Base-by-base conservation (phyloP, 805 yeast species). In the Yamadazyma scolyti region DNA sequence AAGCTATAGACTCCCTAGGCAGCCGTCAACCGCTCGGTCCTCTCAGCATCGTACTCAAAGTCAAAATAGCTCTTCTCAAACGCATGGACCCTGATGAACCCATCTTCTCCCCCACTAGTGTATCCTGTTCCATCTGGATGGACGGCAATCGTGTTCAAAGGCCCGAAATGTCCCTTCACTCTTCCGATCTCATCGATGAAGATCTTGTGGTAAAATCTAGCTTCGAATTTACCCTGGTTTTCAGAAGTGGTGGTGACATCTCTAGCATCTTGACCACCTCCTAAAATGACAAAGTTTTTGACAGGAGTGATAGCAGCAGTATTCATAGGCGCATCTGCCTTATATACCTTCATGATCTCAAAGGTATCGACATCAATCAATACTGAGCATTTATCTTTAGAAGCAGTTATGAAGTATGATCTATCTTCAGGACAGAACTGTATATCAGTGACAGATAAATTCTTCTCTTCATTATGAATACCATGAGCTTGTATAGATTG, bases 241-340 rank as follows among this genome's bases (percentile, higher is more conserved):
- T 88, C 79, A 25, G 93, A 76, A 16, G 97, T 88, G n/a, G 97
- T 93, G 25, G 99, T 93, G 54, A 93, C 99, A 59, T 89, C 95
- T 62, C 88, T 79, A 23, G 98, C 97, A 51, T 88, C 97, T 71
- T 93, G 97, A 79, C 99, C 99, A 68, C 99, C 99, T 32, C 97
- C 98, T 40, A 93, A 71, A 29, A 93, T 81, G 40, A 93, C 83
- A 55, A 81, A 90, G 54, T 93, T 90, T 66, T 93, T 93, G 36
- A 79, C 70, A 16, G 97, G 94, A 10, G 98, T 89, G 46, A 93
- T 82, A 44, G 95, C 82, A 12, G 97, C 97, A 21, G 95, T 77
- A 70, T 93, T 93, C 73, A 93, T 73, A 36, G 97, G 97, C 31
- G 95, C 88, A 56, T 88, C 97, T 5, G 96, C 80, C 47, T 72